Evolutionary conservation across 73 alveolate genomes (phyloP), one percentile per base, ranked within the genome.

Genomic region (Paramecium tetraurelia): DNA sequence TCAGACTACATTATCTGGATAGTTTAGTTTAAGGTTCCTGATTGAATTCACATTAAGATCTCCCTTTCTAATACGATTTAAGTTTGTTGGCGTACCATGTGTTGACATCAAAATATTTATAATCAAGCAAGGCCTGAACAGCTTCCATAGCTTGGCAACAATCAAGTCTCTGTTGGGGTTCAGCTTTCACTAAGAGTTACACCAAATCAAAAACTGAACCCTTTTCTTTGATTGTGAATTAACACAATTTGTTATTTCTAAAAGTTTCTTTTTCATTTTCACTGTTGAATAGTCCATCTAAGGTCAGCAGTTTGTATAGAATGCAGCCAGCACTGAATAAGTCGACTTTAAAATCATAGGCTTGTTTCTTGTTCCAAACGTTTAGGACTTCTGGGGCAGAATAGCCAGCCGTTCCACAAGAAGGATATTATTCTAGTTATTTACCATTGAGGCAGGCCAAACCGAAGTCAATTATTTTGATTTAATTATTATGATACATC

Each of bases 381-480:
- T 48, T 80, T n/a, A 48, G 38, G 2, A 80, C 90, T 80, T 80
- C 90, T 24, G 90, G 90, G 12, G 90, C 90, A 10, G 70, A 41
- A 46, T 80, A 80, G 1, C 90, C 90, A 43, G 76, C 21, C 2
- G 90, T 80, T 8, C 90, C 90, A 80, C 90, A 80, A 44, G 70
- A 21, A n/a, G 90, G 90, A 80, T 31, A 44, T 80, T 80, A 14
- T 80, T 48, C 31, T 2, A 80, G 31, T 46, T 80, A 44, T 80
- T 46, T 80, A 10, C 90, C 90, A 80, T 80, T 80, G 27, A 80
- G 21, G 21, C 95, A 46, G 5, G 94, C 86, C 22, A 95, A 75
- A 11, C 98, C 98, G 40, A 95, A 95, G 86, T 95, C 98, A 86
- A 94, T 92, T 31, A 95, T 95, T 86, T 94, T 95, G 75, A 95